Evolutionary conservation across 495 filamentous ascomycete species (phyloP), one percentile per base, ranked within the genome.

Genomic region (Aspergillus asperescens): DNA sequence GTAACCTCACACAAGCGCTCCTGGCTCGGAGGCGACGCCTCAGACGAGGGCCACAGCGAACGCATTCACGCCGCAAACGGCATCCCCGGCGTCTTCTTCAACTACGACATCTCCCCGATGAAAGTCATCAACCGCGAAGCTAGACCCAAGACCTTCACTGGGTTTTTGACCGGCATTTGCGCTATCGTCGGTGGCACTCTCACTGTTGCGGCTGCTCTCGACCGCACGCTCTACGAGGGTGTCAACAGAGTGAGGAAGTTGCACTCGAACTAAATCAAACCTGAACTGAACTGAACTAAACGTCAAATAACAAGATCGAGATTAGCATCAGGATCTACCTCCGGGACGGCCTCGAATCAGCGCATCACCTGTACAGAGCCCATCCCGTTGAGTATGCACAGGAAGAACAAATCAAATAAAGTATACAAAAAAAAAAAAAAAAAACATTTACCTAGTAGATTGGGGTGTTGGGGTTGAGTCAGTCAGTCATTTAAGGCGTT

Each of bases 81-180:
- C 48, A 97, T 98, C 61, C 93, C 93, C 2, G 94, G 94, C 5
- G 90, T 98, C 10, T 98, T 97, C 77, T 96, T 98, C 75, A 93
- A 88, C 56, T 98, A 97, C 62, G 93, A 99, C 65, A 97, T 99
- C 71, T 97, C 93, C 2, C 93, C 93, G 24, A 97, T 99, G 94
- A 99, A 97, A 71, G 94, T 99, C 37, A 87, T 99, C 73, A 99
- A 97, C 75, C 83, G 90, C 34, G 93, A 99, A 75, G 86, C 86
- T 55, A 82, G 89, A 16, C 72, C 82, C 15, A 96, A 96, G 74
- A 82, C 84, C 13, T 92, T 97, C 67, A 80, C 87, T 1, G 86
- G 87, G 5, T 97, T 99, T 74, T 62, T 99, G 37, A 90, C 92
- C 1, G 93, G 94, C 40, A 81, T 97, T 6, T 97, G 93, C 64